A percentile compares a stretch with the other conserved stretches of the same genome.
Evolutionary conservation across 1,284 basidiomycete genomes (phyloP).

Genomic region (Microstroma glucosiphilum): DNA sequence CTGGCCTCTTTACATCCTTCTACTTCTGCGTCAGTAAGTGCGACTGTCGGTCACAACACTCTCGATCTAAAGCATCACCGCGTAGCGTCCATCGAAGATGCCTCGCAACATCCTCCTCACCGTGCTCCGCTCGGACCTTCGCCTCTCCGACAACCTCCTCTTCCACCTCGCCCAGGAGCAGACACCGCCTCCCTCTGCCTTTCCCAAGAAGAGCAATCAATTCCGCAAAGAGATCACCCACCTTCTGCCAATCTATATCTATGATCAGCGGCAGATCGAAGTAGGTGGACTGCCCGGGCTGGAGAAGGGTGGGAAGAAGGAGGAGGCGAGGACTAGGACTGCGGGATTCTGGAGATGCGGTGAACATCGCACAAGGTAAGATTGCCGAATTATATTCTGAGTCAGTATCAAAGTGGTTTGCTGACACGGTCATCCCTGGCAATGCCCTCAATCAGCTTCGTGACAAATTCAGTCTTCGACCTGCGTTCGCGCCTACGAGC

Average conservation of each 20-base stretch:
- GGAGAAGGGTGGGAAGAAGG: conserved; percentile 20
- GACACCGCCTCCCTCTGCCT: conserved; percentile 14
- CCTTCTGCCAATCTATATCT: conserved; percentile 38
- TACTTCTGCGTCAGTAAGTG: too few species aligned
- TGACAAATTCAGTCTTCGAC: conserved; percentile 36
- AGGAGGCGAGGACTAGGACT: conserved; percentile 30
- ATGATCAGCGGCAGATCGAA: conserved; percentile 33
- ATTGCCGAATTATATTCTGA: background rate
- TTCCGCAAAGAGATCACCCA: conserved; percentile 34
- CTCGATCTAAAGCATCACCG: too few species aligned
- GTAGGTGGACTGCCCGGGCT: conserved; percentile 29
- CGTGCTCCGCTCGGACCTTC: conserved; percentile 33
- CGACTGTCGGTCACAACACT: too few species aligned
- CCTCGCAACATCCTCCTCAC: conserved; percentile 6
- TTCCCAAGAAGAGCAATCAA: conserved; percentile 8
- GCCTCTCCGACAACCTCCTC: conserved; percentile 40
- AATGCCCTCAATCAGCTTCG: conserved; percentile 16
- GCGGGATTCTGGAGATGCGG: conserved; percentile 33
- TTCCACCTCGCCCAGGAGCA: conserved; percentile 29
- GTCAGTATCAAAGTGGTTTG: background rate
- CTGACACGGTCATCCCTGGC: background rate
- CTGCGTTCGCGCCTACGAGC: conserved; percentile 20
- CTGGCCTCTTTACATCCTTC: too few species aligned
- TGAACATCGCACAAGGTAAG: conserved; percentile 27
- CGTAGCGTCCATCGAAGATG: background rate